A percentile compares a stretch with the other conserved stretches of the same genome.
phyloP scores from a whole-genome alignment of 306 rosid genomes.

The Styphnolobium japonicum region DNA sequence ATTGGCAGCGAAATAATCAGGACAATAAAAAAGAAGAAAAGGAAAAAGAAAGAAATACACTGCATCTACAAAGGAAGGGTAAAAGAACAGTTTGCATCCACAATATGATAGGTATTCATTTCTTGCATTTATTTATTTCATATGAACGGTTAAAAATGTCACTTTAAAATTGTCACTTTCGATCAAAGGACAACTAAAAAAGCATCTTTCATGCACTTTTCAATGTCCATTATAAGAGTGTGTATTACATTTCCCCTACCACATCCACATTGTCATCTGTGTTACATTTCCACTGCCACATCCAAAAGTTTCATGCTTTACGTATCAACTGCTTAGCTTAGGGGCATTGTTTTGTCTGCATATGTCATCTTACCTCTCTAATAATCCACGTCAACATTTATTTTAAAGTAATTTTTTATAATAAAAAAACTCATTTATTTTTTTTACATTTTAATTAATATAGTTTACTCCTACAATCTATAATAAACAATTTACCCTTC shows the following conservation, averaged over 20 bases:
- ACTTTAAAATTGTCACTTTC: constrained; percentile 15
- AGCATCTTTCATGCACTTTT: constrained; percentile 3
- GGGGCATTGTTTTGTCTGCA: background rate
- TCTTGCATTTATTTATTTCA: background rate
- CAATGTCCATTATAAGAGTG: constrained; percentile 8
- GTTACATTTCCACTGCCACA: constrained; percentile 11
- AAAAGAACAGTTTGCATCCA: background rate
- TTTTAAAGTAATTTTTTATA: background rate
- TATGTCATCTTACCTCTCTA: background rate
- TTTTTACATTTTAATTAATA: background rate
- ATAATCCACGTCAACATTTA: background rate
- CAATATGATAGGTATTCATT: background rate
- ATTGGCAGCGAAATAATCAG: background rate
- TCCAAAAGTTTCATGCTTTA: background rate
- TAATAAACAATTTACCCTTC: too few species aligned
- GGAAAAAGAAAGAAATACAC: background rate
- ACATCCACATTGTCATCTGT: background rate
- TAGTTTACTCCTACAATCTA: background rate
- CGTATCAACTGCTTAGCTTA: background rate
- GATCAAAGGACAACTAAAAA: background rate
- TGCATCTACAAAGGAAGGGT: background rate
- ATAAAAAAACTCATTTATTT: too few species aligned
- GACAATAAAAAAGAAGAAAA: background rate
- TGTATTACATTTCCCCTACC: constrained; percentile 7
- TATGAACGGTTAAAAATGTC: background rate